Evolutionary conservation across 176 grass and related monocot genomes (phyloP), one percentile per base, ranked within the genome.

Genomic region (Thinopyrum elongatum): DNA sequence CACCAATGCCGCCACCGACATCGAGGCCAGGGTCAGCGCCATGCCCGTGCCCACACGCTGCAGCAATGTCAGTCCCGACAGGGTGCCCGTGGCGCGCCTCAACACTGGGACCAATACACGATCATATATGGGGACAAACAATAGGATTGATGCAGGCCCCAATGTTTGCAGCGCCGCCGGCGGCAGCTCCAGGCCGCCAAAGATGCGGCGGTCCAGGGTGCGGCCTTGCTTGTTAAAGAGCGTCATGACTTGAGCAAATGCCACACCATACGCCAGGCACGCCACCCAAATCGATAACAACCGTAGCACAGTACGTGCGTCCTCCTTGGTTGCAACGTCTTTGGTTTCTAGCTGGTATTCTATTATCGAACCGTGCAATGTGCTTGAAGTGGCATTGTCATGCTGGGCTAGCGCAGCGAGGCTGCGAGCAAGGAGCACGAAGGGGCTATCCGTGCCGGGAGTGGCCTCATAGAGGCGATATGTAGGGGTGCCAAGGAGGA

Each of bases 81-180:
- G 76, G 29, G 27, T 70, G 16, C 80, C 74, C 5, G 85, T 71
- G 13, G 76, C 16, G 23, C 75, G 69, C 22, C 68, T 11, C 14
- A 34, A 4, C 4, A 36, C 5, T 0, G 81, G 89, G 3, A 91
- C 85, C 0, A 91, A 58, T 11, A 91, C 64, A 8, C 9, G 12
- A 22, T 88, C 89, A 46, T 91, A 88, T 55, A 91, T 4, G 6
- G 89, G 89, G 15, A 91, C 7, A 21, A 91, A 91, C 19, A 10
- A 33, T 25, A 91, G 17, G 44, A 88, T 70, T 44, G 89, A 41
- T 22, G 42, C 41, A 15, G 71, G 78, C 51, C 63, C 68, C n/a
- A 84, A 82, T 14, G 33, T 84, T 53, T 84, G 80, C 33, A 91
- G 73, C 2, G 74, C 85, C 3, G 85, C 89, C 3, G 90, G 86